Evolutionary conservation across 1,139 yeast species (phyloP).

Genomic region (Kazachstania sp.): DNA sequence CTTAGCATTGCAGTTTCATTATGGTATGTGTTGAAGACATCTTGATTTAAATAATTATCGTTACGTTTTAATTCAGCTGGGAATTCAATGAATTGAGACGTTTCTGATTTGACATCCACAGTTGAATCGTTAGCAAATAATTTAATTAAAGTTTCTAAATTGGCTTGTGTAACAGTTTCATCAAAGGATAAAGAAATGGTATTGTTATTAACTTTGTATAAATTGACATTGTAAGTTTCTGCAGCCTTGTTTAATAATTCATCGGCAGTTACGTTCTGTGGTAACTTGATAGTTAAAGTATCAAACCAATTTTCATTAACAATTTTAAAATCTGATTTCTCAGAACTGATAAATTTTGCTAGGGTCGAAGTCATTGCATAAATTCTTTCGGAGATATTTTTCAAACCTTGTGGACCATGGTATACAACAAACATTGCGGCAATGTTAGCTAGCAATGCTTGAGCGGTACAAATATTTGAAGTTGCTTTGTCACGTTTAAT

Average conservation of each 20-base stretch:
- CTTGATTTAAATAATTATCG: constrained; percentile 57
- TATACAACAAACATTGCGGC: constrained; percentile 93
- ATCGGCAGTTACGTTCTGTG: constrained; percentile 42
- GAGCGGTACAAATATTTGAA: constrained; percentile 95
- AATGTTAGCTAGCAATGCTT: constrained; percentile 90
- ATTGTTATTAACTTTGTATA: constrained; percentile 56
- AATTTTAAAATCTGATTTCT: constrained; percentile 37
- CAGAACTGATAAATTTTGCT: constrained; percentile 46
- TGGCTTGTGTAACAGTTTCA: constrained; percentile 68
- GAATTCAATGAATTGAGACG: constrained; percentile 32
- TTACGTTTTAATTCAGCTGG: constrained; percentile 51
- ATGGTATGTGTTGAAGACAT: constrained; percentile 80
- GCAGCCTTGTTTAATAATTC: constrained; percentile 52
- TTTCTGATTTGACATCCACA: constrained; percentile 4
- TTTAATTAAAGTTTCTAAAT: constrained; percentile 48
- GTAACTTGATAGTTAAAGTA: constrained; percentile 64
- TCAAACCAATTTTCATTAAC: constrained; percentile 71
- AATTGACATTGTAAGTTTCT: constrained; percentile 55
- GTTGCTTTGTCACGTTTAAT: constrained; percentile 97
- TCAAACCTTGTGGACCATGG: constrained; percentile 91
- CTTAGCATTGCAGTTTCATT: constrained; percentile 93
- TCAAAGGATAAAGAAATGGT: constrained; percentile 73
- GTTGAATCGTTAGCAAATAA: constrained; percentile 43
- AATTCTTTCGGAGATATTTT: constrained; percentile 68
- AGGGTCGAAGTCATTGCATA: constrained; percentile 66